A percentile compares a stretch with the other conserved stretches of the same genome.
Conservation (phyloP, 2,329 filamentous ascomycete species). For the Penicillium vulpinum region DNA sequence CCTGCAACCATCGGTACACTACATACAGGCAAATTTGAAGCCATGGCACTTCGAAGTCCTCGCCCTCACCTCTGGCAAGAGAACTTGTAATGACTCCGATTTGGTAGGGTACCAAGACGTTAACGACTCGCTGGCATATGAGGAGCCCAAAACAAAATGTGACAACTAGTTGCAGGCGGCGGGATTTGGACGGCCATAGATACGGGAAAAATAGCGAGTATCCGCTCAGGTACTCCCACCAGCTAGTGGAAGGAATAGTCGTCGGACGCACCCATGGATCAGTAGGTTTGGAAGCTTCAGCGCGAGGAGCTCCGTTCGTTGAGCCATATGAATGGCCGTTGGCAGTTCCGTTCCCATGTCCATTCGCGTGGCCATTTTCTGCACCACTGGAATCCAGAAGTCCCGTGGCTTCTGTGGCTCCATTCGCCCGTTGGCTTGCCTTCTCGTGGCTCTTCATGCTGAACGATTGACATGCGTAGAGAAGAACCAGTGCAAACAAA, state of each 20-base stretch:
- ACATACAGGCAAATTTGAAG: constrained; percentile 73
- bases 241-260: constrained; percentile 81
- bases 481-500: constrained; percentile 59
- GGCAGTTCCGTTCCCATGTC: constrained; percentile 47
- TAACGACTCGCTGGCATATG: constrained; percentile 76
- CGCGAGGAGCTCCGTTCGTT: constrained; percentile 40
- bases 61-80: constrained; percentile 60
- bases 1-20: constrained; percentile 77
- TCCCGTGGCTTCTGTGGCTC: constrained; percentile 44
- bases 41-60: constrained; percentile 66
- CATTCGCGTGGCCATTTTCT: constrained; percentile 48
- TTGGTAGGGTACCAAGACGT: constrained; percentile 80
- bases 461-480: constrained; percentile 57
- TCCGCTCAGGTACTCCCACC: constrained; percentile 93
- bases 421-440: constrained; percentile 36
- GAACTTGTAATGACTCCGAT: constrained; percentile 76
- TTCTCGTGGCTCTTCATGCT: constrained; percentile 47
- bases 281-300: constrained; percentile 47
- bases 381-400: constrained; percentile 42
- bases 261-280: constrained; percentile 88
- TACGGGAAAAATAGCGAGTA: constrained; percentile 96
- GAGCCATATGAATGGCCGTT: constrained; percentile 56
- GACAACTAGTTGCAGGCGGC: constrained; percentile 73
- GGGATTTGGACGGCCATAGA: constrained; percentile 85
- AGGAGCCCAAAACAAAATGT: constrained; percentile 80